phyloP scores from a whole-genome alignment of 805 yeast species.

The Suhomyces sp. region DNA sequence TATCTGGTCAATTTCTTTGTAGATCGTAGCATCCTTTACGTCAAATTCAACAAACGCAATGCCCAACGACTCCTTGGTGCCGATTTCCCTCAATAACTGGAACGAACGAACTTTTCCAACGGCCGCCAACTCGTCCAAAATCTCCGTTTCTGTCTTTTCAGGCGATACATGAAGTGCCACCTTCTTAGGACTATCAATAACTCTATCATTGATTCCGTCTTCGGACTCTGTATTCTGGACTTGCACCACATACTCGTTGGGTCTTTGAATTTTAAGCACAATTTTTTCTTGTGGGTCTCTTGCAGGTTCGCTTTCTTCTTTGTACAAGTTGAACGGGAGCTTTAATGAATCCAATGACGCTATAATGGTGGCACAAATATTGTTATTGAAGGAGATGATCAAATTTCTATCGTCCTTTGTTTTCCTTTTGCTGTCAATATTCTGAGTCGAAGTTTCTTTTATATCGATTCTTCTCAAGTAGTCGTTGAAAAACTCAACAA shows the following conservation, averaged over 20 bases:
- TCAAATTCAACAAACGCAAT: conserved; percentile 52
- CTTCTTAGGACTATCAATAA: conserved; percentile 46
- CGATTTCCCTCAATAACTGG: conserved; percentile 44
- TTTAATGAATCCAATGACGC: conserved; percentile 38
- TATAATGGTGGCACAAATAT: conserved; percentile 54
- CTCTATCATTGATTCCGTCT: conserved; percentile 24
- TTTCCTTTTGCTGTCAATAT: conserved; percentile 32
- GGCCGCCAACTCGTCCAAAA: conserved; percentile 39
- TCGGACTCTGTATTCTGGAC: conserved; percentile 15
- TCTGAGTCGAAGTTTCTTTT: conserved; percentile 32
- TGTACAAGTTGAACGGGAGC: conserved; percentile 27
- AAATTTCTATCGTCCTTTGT: conserved; percentile 36
- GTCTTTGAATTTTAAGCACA: conserved; percentile 22
- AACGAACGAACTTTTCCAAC: conserved; percentile 42
- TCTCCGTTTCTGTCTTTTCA: conserved; percentile 40
- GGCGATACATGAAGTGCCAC: conserved; percentile 47
- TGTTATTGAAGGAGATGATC: conserved; percentile 50
- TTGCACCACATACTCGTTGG: conserved; percentile 36
- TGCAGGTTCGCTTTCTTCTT: conserved; percentile 14
- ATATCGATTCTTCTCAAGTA: conserved; percentile 44
- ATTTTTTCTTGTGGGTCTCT: conserved; percentile 11
- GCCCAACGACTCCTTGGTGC: conserved; percentile 53
- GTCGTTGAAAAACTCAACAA: conserved; percentile 45
- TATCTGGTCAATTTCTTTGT: conserved; percentile 11
- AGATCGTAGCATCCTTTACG: conserved; percentile 16